Evolutionary conservation across 2,329 filamentous ascomycete genomes (phyloP).

Genomic region (Purpureocillium takamizusanense): DNA sequence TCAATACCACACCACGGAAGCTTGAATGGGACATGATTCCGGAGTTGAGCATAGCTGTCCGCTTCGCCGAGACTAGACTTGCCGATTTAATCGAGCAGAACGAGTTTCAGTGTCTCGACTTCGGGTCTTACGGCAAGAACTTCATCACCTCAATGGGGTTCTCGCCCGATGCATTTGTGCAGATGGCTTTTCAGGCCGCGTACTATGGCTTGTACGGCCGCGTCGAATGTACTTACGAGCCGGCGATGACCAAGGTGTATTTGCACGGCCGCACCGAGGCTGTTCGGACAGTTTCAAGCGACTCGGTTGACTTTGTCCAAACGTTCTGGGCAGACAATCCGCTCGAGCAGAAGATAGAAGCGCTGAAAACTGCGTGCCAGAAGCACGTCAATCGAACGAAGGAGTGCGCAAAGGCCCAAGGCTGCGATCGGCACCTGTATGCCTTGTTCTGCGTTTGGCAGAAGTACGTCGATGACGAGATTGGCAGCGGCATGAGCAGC

Average conservation of each 20-base stretch:
- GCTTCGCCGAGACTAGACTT: constrained; percentile 89
- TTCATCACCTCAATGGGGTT: constrained; percentile 97
- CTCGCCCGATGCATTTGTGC: constrained; percentile 93
- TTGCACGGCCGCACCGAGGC: constrained; percentile 93
- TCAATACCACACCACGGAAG: constrained; percentile 89
- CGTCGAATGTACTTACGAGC: constrained; percentile 92
- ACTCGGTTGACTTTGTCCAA: constrained; percentile 80
- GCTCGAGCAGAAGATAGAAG: constrained; percentile 72
- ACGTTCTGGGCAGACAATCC: constrained; percentile 93
- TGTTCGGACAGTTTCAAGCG: constrained; percentile 74
- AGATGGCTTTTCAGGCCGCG: constrained; percentile 97
- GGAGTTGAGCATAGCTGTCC: constrained; percentile 80
- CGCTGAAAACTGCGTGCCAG: constrained; percentile 73
- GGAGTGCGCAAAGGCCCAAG: constrained; percentile 81
- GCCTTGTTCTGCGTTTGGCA: constrained; percentile 95
- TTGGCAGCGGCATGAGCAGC: constrained; percentile 42
- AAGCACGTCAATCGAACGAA: constrained; percentile 73
- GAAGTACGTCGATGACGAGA: constrained; percentile 64
- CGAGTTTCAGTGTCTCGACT: constrained; percentile 89
- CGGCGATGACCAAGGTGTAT: constrained; percentile 94
- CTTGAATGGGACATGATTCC: constrained; percentile 96
- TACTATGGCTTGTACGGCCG: constrained; percentile 95
- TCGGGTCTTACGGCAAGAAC: constrained; percentile 84
- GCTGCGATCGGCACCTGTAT: constrained; percentile 88
- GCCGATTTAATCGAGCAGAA: constrained; percentile 95